A percentile compares a stretch with the other conserved stretches of the same genome.
Evolutionary conservation across 805 yeast species (phyloP).

Genomic region (Starmerella etchellsii): DNA sequence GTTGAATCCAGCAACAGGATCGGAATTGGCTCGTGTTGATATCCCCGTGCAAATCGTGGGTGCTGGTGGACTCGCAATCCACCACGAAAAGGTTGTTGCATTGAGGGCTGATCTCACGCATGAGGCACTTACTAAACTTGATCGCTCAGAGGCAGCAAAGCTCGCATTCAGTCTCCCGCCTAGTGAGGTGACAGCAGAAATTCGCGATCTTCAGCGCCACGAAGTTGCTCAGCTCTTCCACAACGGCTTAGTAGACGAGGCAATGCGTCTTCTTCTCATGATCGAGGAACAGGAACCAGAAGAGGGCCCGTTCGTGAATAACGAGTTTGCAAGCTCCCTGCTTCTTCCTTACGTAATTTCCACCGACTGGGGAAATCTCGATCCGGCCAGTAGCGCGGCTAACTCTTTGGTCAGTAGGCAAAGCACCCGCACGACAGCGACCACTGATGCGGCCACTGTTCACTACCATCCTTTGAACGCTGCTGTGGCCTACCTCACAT

Average conservation of each 20-base stretch:
- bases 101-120: not conserved
- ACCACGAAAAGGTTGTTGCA: not conserved
- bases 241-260: constrained; percentile 7
- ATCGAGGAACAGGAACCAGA: constrained; percentile 14
- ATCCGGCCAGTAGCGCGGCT: not conserved
- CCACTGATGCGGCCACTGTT: not conserved
- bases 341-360: constrained; percentile 3
- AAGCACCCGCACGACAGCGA: constrained; percentile 1
- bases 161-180: constrained; percentile 10
- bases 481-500: constrained; percentile 10
- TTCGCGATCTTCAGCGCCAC: constrained; percentile 7
- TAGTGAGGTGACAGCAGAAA: not conserved
- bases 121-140: not conserved
- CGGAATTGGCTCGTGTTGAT: not conserved
- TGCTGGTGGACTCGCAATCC: not conserved
- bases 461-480: constrained; percentile 11
- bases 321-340: not conserved
- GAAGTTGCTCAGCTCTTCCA: constrained; percentile 9
- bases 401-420: not conserved
- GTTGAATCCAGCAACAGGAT: constrained; percentile 12
- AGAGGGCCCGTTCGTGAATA: not conserved
- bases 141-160: constrained; percentile 10
- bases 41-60: not conserved
- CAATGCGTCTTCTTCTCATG: constrained; percentile 11
- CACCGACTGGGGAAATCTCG: not conserved